Base-by-base conservation (phyloP, 2,329 filamentous ascomycete species). In the Fusarium nisikadoi region DNA sequence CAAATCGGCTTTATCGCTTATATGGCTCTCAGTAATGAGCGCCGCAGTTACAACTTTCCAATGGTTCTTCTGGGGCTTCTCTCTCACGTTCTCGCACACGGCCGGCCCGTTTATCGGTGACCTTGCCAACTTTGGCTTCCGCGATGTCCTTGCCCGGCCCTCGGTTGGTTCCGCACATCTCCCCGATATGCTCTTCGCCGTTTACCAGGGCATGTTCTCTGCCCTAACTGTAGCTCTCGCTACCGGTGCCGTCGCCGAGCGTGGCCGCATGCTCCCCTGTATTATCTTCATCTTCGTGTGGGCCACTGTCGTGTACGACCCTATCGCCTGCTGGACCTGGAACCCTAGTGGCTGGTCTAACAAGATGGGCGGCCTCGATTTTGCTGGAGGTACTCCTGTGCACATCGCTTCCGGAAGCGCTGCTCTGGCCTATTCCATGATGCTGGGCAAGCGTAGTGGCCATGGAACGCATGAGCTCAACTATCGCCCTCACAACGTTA, bases 261-360 rank as follows among this genome's bases (percentile, higher is more conserved):
- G 94, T 74, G 94, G 94, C 68, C 90, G 94, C 68, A 95, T 97
- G 91, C 89, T 96, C 10, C 94, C 94, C 17, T 94, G 92, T 80
- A 89, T 97, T 74, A 86, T 97, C 78, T 97, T 97, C 86, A 96
- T 97, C 91, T 95, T 97, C 79, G 85, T 97, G 80, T 97, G 94
- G 94, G 88, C 92, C 3, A 97, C 94, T 9, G 79, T 97, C 65
- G 92, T 97, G 79, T 97, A 97, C 82, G 94, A 97, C 77, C 93
- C 94, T 4, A 94, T 97, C 79, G 94, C 94, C 49, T 97, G 94
- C 87, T 97, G 94, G 94, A 97, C 93, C 13, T 97, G 94, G 94
- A 97, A 97, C 80, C 82, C 92, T 2, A 84, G 85, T 36, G 94
- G 94, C 27, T 97, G 94, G 94, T 90, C 91, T 17, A 92, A 88